Evolutionary conservation across 2,329 filamentous ascomycete species (phyloP), one percentile per base, ranked within the genome.

Genomic region (Penicillium sp.): DNA sequence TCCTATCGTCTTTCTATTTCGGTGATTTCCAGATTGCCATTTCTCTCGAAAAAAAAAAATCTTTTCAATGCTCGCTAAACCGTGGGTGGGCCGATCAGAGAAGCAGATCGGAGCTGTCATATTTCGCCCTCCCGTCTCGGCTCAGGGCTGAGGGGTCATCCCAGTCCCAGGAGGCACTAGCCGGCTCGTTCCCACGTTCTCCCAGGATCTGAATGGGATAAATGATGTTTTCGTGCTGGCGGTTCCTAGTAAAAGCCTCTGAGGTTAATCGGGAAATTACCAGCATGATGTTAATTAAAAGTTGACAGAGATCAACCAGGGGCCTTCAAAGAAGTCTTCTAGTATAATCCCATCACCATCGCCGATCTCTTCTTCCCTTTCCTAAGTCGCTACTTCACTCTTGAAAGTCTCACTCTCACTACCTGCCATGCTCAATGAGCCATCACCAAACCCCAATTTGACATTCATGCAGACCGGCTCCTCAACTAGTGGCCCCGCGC

Each of bases 31-130:
- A 5, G 14, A 31, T n/a, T 48, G 8, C 15, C 8, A n/a, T 34
- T 10, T 3, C 11, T 3, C 15, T 49, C 20, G 17, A 20, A 22
- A 22, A 4, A 22, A 22, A 22, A 22, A 3, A 15, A 50, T 38
- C 22, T 10, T 38, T 50, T 50, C 5, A 20, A 20, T 38, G 4
- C 17, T 50, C 48, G 48, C 20, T 50, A 22, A 25, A 38, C 10
- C 31, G 37, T 25, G 28, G 62, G 43, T 68, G 66, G 61, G 60
- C 60, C 50, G 43, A 47, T 10, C 57, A 31, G 22, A 41, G 11
- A 43, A 20, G 57, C 41, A 55, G 61, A 70, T 71, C 59, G 56
- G 71, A 72, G 69, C 70, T 73, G 69, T 73, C 71, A 72, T 70
- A 71, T 72, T 70, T 67, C 51, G 43, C 50, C 45, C 34, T 62